A percentile compares a stretch with the other conserved stretches of the same genome.
phyloP scores from a whole-genome alignment of 1,284 basidiomycete species.

The Singerocomus inundabilis region DNA sequence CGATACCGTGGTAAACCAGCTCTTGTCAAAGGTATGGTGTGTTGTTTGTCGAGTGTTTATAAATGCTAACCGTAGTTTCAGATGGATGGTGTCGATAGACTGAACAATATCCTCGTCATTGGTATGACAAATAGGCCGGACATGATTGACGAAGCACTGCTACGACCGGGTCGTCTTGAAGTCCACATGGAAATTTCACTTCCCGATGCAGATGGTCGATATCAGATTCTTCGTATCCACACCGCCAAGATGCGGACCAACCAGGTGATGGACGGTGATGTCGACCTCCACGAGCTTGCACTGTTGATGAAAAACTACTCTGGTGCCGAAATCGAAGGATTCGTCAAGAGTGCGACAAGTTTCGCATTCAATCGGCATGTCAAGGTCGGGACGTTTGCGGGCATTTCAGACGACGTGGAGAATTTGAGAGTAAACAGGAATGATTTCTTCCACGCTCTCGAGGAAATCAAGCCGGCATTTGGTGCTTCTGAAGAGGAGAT shows the following conservation, averaged over 20 bases:
- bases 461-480: slow-evolving; percentile 96
- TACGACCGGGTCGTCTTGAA: slow-evolving; percentile 97
- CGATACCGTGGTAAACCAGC: slow-evolving; percentile 98
- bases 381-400: slow-evolving; percentile 96
- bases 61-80: slow-evolving; percentile 31
- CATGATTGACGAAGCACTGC: slow-evolving; percentile 98
- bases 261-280: slow-evolving; percentile 87
- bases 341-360: slow-evolving; percentile 97
- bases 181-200: slow-evolving; percentile 99
- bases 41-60: not conserved
- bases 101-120: slow-evolving; percentile 99
- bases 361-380: slow-evolving; percentile 98
- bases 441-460: slow-evolving; percentile 91
- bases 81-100: slow-evolving; percentile 99
- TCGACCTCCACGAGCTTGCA: slow-evolving; percentile 85
- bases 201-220: slow-evolving; percentile 90
- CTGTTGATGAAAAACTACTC: slow-evolving; percentile 94
- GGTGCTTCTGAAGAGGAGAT: slow-evolving; percentile 98
- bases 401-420: slow-evolving; percentile 94
- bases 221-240: slow-evolving; percentile 95
- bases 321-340: slow-evolving; percentile 93
- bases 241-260: slow-evolving; percentile 93
- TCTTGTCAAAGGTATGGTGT: slow-evolving; percentile 81
- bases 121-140: slow-evolving; percentile 99
- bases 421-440: slow-evolving; percentile 84